phyloP scores from a whole-genome alignment of 768 basidiomycete species.

The Pisolithus sp. region DNA sequence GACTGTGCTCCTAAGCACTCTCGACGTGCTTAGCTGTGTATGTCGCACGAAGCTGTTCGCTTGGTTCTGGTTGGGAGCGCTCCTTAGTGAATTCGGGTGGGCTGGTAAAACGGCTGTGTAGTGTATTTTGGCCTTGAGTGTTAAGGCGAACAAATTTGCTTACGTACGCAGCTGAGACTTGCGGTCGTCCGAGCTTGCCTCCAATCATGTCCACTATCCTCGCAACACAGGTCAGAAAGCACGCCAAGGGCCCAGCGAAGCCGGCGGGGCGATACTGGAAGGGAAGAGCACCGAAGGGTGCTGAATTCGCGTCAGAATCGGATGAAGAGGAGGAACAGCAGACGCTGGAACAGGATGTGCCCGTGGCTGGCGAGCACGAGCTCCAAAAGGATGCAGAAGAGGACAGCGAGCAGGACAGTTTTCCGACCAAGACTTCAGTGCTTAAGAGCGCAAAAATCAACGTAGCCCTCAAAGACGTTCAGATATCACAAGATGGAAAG shows the following conservation, averaged over 20 bases:
- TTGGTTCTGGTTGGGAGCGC: background rate
- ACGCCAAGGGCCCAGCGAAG: constrained; percentile 68
- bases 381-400: constrained; percentile 39
- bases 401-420: constrained; percentile 44
- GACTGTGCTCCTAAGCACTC: background rate
- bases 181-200: background rate
- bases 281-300: constrained; percentile 81
- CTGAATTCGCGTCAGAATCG: constrained; percentile 55
- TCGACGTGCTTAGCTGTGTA: background rate
- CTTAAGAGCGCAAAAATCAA: constrained; percentile 52
- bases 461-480: constrained; percentile 71
- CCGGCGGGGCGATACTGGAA: constrained; percentile 88
- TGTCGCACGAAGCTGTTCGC: background rate
- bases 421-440: constrained; percentile 32
- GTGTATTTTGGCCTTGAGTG: background rate
- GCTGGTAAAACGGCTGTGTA: background rate
- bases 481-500: constrained; percentile 72
- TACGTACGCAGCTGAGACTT: constrained; percentile 4
- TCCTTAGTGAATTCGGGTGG: background rate
- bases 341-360: constrained; percentile 45
- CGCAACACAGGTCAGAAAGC: constrained; percentile 45
- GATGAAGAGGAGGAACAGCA: constrained; percentile 48
- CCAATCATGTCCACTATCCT: constrained; percentile 27
- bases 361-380: constrained; percentile 52
- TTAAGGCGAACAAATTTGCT: constrained; percentile 1